phyloP scores from a whole-genome alignment of 129 eudicot genomes.

The Flaveria sonorensis region DNA sequence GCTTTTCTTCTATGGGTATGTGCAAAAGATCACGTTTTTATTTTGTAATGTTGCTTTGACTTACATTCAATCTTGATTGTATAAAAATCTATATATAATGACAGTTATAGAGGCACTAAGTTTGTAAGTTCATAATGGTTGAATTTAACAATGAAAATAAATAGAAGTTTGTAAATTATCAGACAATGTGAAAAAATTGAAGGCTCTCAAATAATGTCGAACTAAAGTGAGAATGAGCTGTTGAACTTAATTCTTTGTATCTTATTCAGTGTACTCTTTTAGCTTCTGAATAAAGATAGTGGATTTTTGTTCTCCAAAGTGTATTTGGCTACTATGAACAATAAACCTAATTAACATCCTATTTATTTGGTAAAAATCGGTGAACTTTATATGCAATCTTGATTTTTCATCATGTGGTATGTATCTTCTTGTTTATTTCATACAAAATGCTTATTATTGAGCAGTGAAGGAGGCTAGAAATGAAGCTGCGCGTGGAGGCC shows the following conservation, averaged over 20 bases:
- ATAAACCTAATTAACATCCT: not conserved
- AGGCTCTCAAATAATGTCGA: not conserved
- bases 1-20: not conserved
- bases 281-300: not conserved
- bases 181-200: not conserved
- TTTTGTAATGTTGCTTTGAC: too few relatives aligned
- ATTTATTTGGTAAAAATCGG: not conserved
- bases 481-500: conserved; percentile 75
- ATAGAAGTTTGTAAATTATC: not conserved
- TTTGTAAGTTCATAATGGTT: not conserved
- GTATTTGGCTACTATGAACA: not conserved
- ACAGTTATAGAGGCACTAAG: not conserved
- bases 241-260: not conserved
- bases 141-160: not conserved
- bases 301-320: not conserved
- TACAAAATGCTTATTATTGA: conserved; percentile 1
- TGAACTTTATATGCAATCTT: not conserved
- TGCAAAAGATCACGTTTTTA: too few relatives aligned
- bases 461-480: conserved; percentile 79
- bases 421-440: not conserved
- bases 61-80: not conserved
- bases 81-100: not conserved
- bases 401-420: not conserved
- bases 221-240: not conserved
- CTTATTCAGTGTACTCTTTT: not conserved